phyloP scores from a whole-genome alignment of 2,329 filamentous ascomycete genomes.

The Domatiomyces globalis region DNA sequence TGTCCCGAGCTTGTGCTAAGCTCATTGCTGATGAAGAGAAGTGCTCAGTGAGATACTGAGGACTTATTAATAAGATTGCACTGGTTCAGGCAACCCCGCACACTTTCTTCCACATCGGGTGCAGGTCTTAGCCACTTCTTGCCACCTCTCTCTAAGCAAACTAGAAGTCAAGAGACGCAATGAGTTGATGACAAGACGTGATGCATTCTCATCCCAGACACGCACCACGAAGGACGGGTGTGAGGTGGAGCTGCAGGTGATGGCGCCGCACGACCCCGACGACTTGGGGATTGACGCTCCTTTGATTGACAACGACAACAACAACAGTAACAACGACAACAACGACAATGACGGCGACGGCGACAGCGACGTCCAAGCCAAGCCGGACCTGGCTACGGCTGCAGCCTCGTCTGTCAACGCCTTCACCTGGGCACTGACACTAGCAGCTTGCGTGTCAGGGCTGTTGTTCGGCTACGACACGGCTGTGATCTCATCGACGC shows the following conservation, averaged over 20 bases:
- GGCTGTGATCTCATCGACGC: conserved; percentile 47
- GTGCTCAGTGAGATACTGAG: too few species aligned
- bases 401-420: conserved; percentile 11
- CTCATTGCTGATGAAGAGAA: too few species aligned
- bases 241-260: background rate
- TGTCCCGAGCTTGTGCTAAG: too few species aligned
- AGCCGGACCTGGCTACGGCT: background rate
- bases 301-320: background rate
- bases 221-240: background rate
- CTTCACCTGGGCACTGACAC: conserved; percentile 43
- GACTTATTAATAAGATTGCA: too few species aligned
- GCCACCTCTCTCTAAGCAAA: background rate
- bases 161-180: background rate
- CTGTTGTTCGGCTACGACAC: conserved; percentile 51
- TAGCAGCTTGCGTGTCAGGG: conserved; percentile 44
- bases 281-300: background rate
- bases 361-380: too few species aligned
- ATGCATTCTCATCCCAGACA: background rate
- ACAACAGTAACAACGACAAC: background rate
- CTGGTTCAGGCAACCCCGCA: too few species aligned
- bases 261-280: background rate
- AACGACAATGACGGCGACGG: too few species aligned
- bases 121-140: background rate
- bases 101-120: too few species aligned
- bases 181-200: background rate